A percentile compares a stretch with the other conserved stretches of the same genome.
Conservation (phyloP, 2,329 filamentous ascomycete genomes). For the Ceratocystis cubensis region DNA sequence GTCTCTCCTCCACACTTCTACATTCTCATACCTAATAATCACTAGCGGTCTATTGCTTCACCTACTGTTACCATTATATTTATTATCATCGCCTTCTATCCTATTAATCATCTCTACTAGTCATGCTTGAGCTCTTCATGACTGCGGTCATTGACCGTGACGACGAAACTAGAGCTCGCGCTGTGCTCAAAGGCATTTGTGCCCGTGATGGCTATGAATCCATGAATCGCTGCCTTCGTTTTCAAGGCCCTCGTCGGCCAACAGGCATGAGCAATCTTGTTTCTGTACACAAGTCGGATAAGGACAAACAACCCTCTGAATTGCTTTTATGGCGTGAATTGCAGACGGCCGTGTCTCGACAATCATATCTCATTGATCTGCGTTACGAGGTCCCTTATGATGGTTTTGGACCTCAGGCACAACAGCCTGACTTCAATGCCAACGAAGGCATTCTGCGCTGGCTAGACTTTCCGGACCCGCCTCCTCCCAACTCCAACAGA, state of each 20-base stretch:
- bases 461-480: conserved; percentile 49
- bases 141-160: conserved; percentile 40
- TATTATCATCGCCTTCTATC: neutral
- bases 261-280: conserved; percentile 34
- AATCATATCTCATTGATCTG: conserved; percentile 45
- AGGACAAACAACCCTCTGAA: conserved; percentile 12
- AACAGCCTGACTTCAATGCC: conserved; percentile 35
- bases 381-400: conserved; percentile 42
- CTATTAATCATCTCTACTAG: neutral
- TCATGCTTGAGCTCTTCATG: conserved; percentile 49
- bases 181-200: conserved; percentile 45
- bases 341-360: conserved; percentile 41
- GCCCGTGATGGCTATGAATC: conserved; percentile 42
- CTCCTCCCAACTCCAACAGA: conserved; percentile 32
- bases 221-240: conserved; percentile 42
- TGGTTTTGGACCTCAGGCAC: conserved; percentile 26
- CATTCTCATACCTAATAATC: neutral
- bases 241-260: conserved; percentile 36
- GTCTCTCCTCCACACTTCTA: no score
- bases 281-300: conserved; percentile 29
- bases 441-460: conserved; percentile 41
- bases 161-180: conserved; percentile 38
- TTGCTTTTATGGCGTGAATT: conserved; percentile 39
- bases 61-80: neutral
- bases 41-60: neutral